phyloP scores from a whole-genome alignment of 23 red algal genomes.

The Gracilariopsis chorda region DNA sequence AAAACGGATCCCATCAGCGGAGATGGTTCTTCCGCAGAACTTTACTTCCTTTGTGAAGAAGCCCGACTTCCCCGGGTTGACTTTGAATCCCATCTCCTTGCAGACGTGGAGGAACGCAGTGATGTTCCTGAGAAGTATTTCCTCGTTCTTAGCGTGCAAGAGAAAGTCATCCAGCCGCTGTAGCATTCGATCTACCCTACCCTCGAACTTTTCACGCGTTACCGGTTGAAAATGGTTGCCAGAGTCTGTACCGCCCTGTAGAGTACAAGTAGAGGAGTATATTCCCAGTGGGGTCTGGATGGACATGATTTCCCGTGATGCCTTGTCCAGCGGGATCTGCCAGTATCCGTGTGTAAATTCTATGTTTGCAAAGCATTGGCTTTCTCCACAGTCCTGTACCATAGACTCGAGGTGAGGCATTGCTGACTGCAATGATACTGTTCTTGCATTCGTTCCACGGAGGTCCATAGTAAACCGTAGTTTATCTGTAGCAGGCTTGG shows the following conservation, averaged over 20 bases:
- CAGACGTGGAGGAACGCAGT: neutral
- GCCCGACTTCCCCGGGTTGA: neutral
- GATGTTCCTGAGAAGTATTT: neutral
- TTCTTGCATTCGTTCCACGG: neutral
- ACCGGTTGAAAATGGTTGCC: conserved; percentile 10
- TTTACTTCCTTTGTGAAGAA: neutral
- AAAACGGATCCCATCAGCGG: neutral
- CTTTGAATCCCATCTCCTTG: neutral
- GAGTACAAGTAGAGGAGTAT: neutral
- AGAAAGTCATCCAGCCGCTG: conserved; percentile 9
- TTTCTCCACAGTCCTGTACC: neutral
- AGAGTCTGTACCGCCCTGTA: conserved; percentile 25
- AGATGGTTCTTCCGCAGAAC: conserved; percentile 24
- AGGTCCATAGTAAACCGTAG: conserved; percentile 24
- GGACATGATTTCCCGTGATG: neutral
- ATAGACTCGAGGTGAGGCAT: conserved; percentile 1
- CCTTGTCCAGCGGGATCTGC: neutral
- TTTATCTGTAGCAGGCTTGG: neutral
- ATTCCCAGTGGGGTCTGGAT: conserved; percentile 18
- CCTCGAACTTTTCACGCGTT: neutral
- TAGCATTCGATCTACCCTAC: neutral
- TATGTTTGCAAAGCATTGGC: neutral
- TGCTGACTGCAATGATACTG: neutral
- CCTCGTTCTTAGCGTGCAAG: neutral
- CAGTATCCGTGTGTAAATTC: conserved; percentile 4